Percentiles rank a stretch among this genome's conserved stretches.
Conservation (phyloP, 116 monocot species). For the Trichopus zeylanicus region DNA sequence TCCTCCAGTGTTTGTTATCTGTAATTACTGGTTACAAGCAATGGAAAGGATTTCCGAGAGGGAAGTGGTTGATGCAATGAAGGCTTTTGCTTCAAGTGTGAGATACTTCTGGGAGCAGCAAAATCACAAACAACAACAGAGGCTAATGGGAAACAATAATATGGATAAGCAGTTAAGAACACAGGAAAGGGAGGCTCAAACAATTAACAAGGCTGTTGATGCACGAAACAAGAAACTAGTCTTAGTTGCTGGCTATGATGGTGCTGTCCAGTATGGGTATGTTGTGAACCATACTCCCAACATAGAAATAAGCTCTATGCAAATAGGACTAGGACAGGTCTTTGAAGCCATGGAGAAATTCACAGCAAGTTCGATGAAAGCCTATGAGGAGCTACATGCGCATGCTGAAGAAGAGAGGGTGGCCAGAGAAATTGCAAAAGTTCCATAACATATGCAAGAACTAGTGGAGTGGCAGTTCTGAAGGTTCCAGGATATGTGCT, state of each 20-base stretch:
- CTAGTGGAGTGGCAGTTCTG: too few relatives aligned
- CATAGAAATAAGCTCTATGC: conserved; percentile 30
- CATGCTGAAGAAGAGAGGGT: conserved; percentile 38
- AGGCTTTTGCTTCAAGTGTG: conserved; percentile 36
- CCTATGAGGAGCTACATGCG: conserved; percentile 51
- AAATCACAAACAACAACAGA: conserved; percentile 20
- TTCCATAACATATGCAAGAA: conserved; percentile 11
- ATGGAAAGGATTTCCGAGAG: conserved; percentile 54
- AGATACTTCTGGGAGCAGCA: conserved; percentile 49
- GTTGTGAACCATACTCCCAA: conserved; percentile 12
- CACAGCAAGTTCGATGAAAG: conserved; percentile 30
- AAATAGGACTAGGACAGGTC: conserved; percentile 37
- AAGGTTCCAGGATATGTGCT: too few relatives aligned
- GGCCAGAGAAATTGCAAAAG: conserved; percentile 16
- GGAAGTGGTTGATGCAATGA: conserved; percentile 57
- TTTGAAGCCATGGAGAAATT: conserved; percentile 72
- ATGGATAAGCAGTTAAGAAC: conserved; percentile 32
- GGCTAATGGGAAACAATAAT: conserved; percentile 32
- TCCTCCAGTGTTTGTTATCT: conserved; percentile 76
- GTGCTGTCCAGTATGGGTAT: conserved; percentile 9
- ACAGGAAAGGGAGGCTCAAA: conserved; percentile 53
- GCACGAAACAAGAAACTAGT: conserved; percentile 47
- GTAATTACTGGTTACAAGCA: conserved; percentile 69
- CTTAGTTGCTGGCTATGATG: conserved; percentile 13
- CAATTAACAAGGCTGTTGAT: conserved; percentile 42